phyloP scores from a whole-genome alignment of 2,329 filamentous ascomycete genomes.

The Hypoxylon sp. region DNA sequence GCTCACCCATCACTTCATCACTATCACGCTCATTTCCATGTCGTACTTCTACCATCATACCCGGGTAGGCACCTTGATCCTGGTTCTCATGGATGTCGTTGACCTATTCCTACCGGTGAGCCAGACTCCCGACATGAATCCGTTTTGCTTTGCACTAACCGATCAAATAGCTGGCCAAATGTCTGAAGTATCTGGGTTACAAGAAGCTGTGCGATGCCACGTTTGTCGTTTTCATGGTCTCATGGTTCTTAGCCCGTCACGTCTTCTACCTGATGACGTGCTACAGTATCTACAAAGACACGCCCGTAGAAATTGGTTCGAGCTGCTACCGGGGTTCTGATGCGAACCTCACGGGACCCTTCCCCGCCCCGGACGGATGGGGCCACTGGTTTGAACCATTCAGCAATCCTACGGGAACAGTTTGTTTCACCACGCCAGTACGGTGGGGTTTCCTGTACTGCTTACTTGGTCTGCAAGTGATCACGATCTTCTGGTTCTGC shows the following conservation, averaged over 20 bases:
- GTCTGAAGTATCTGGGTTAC: slow-evolving; percentile 87
- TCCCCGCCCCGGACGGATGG: slow-evolving; percentile 59
- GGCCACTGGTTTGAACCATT: slow-evolving; percentile 78
- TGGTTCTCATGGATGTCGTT: slow-evolving; percentile 92
- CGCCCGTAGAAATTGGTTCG: slow-evolving; percentile 66
- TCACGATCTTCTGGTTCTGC: slow-evolving; percentile 87
- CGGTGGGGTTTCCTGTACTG: slow-evolving; percentile 79
- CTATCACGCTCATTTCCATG: slow-evolving; percentile 77
- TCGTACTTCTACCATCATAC: slow-evolving; percentile 90
- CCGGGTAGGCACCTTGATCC: slow-evolving; percentile 85
- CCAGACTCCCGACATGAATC: slow-evolving; percentile 13
- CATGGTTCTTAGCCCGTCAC: slow-evolving; percentile 86
- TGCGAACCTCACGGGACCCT: slow-evolving; percentile 62
- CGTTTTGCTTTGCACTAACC: slow-evolving; percentile 10
- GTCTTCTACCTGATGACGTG: slow-evolving; percentile 79
- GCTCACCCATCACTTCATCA: slow-evolving; percentile 94
- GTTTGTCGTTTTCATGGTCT: slow-evolving; percentile 85
- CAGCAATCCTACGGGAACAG: slow-evolving; percentile 70
- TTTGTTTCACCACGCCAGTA: slow-evolving; percentile 82
- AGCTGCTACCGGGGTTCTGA: slow-evolving; percentile 75
- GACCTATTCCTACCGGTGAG: slow-evolving; percentile 87
- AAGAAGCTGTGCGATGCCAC: slow-evolving; percentile 78
- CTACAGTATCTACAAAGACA: slow-evolving; percentile 79
- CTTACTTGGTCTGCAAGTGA: slow-evolving; percentile 78
- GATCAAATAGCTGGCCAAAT: slow-evolving; percentile 76